phyloP scores from a whole-genome alignment of 495 filamentous ascomycete species.

The Penicillium dipodomyicola region DNA sequence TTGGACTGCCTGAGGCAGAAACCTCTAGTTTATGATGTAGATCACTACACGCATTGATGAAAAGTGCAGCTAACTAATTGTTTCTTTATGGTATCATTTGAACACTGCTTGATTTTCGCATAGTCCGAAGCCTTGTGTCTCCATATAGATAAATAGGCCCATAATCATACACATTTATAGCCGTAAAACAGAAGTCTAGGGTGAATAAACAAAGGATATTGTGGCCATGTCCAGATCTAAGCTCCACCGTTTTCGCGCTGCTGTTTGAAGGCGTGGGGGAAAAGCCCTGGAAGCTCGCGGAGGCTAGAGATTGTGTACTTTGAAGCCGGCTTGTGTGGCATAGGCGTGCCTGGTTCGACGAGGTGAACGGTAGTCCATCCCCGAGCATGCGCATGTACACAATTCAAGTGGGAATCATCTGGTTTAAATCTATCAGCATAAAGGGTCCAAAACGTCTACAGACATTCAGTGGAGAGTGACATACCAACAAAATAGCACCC shows the following conservation, averaged over 20 bases:
- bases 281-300: conserved; percentile 67
- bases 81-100: neutral
- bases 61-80: too few relatives aligned
- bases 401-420: conserved; percentile 85
- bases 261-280: conserved; percentile 73
- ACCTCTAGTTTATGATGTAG: neutral
- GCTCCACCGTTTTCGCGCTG: conserved; percentile 2
- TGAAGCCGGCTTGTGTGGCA: conserved; percentile 58
- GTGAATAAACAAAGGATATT: conserved; percentile 3
- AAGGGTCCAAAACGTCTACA: neutral
- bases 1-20: conserved; percentile 23
- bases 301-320: conserved; percentile 68
- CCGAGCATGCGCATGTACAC: conserved; percentile 62
- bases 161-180: conserved; percentile 13
- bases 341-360: conserved; percentile 65
- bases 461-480: conserved; percentile 23
- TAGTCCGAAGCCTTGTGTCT: neutral
- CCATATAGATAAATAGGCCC: neutral
- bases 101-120: neutral
- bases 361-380: conserved; percentile 82
- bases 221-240: conserved; percentile 9
- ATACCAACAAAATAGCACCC: conserved; percentile 85
- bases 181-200: conserved; percentile 9
- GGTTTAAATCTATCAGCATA: conserved; percentile 11
- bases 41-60: neutral